Evolutionary conservation across 2,329 filamentous ascomycete genomes (phyloP).

Genomic region (Ophiostoma quercus): DNA sequence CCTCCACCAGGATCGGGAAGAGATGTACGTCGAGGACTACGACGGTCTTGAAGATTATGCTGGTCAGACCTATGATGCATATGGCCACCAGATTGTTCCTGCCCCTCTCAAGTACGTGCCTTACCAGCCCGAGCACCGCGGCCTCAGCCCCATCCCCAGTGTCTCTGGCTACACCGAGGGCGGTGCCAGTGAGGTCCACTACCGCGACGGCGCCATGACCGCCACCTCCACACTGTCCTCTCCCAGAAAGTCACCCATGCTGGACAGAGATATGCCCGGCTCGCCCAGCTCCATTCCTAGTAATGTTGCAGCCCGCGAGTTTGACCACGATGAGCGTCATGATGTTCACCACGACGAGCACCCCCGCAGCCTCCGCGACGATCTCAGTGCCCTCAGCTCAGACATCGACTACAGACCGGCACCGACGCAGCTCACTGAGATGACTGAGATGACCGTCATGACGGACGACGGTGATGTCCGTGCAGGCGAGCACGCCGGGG

Average conservation of each 20-base stretch:
- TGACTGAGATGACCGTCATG: constrained; percentile 38
- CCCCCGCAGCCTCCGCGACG: constrained; percentile 39
- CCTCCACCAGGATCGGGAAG: constrained; percentile 23
- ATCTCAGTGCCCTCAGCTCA: constrained; percentile 49
- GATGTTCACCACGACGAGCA: constrained; percentile 33
- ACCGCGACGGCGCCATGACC: constrained; percentile 53
- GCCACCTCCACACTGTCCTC: constrained; percentile 52
- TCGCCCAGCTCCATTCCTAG: constrained; percentile 55
- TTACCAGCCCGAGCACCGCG: constrained; percentile 63
- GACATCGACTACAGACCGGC: constrained; percentile 50
- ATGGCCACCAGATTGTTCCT: constrained; percentile 57
- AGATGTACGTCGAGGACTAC: constrained; percentile 37
- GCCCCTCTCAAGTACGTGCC: constrained; percentile 62
- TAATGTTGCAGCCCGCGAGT: constrained; percentile 46
- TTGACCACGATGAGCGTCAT: constrained; percentile 35
- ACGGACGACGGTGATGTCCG: constrained; percentile 54
- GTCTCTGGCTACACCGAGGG: constrained; percentile 79
- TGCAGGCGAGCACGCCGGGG: constrained; percentile 63
- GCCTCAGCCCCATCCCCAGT: constrained; percentile 84
- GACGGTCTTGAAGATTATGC: constrained; percentile 26
- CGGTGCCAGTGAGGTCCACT: constrained; percentile 51
- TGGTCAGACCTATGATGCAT: constrained; percentile 46
- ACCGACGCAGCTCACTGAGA: constrained; percentile 39
- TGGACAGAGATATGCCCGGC: constrained; percentile 36
- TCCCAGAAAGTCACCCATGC: constrained; percentile 49